phyloP scores from a whole-genome alignment of 345 rosid species.

The Clarkia xantiana region DNA sequence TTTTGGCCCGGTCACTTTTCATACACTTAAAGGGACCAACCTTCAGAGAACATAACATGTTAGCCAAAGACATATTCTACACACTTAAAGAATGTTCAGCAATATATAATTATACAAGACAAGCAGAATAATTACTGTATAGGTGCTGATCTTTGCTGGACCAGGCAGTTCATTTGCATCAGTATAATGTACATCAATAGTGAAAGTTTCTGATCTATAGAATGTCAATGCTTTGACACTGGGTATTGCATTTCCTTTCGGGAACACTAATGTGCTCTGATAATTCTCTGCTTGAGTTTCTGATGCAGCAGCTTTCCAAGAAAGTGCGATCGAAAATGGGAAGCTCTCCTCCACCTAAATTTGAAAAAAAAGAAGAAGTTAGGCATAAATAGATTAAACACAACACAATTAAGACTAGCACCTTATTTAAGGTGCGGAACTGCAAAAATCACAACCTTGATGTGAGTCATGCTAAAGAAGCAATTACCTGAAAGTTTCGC shows the following conservation, averaged over 20 bases:
- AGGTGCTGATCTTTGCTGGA: constrained; percentile 65
- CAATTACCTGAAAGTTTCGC: constrained; percentile 75
- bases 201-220: constrained; percentile 61
- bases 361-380: background rate
- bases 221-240: constrained; percentile 80
- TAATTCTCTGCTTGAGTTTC: constrained; percentile 59
- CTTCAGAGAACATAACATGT: constrained; percentile 23
- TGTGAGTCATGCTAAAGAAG: background rate
- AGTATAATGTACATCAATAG: constrained; percentile 60
- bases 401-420: background rate
- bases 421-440: background rate
- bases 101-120: background rate
- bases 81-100: background rate
- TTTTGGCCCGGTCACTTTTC: constrained; percentile 60
- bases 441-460: background rate
- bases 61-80: constrained; percentile 1
- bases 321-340: constrained; percentile 59
- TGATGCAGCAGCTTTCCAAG: constrained; percentile 70
- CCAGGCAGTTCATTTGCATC: constrained; percentile 49
- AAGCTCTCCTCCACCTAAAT: constrained; percentile 71
- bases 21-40: constrained; percentile 83
- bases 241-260: constrained; percentile 77
- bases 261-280: constrained; percentile 65
- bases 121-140: constrained; percentile 31
- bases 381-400: background rate